phyloP scores from a whole-genome alignment of 108 stramenopile genomes.

The Skeletonema potamos region DNA sequence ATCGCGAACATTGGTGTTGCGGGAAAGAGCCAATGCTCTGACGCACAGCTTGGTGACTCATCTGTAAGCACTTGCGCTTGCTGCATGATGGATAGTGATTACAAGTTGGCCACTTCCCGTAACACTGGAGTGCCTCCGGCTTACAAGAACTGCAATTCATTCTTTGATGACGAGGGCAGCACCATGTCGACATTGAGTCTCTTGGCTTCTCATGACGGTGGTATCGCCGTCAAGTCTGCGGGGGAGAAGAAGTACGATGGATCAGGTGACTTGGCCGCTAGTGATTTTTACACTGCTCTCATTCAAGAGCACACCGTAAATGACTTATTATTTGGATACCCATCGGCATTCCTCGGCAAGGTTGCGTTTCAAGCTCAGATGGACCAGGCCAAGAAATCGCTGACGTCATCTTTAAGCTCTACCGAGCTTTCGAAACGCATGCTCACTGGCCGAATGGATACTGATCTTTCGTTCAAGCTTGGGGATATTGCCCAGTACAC shows the following conservation, averaged over 20 bases:
- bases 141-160: constrained; percentile 42
- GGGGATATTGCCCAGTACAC: constrained; percentile 49
- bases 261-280: constrained; percentile 40
- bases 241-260: constrained; percentile 54
- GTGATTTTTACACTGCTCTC: constrained; percentile 41
- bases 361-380: constrained; percentile 33
- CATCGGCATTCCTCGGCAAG: constrained; percentile 49
- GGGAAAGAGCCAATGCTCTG: constrained; percentile 40
- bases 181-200: constrained; percentile 46
- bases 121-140: constrained; percentile 25
- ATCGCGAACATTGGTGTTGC: constrained; percentile 52
- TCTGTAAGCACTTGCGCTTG: constrained; percentile 43
- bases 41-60: constrained; percentile 27
- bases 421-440: constrained; percentile 37
- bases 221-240: constrained; percentile 47
- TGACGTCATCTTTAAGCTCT: constrained; percentile 9
- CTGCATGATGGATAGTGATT: constrained; percentile 48
- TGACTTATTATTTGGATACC: constrained; percentile 52
- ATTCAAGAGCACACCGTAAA: constrained; percentile 52
- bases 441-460: constrained; percentile 47
- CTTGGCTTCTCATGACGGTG: constrained; percentile 51
- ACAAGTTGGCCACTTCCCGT: constrained; percentile 14
- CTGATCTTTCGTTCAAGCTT: constrained; percentile 36
- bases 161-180: constrained; percentile 38
- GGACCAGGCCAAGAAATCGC: constrained; percentile 25